phyloP scores from a whole-genome alignment of 805 yeast genomes.

The Kodamaea neixiangensis region DNA sequence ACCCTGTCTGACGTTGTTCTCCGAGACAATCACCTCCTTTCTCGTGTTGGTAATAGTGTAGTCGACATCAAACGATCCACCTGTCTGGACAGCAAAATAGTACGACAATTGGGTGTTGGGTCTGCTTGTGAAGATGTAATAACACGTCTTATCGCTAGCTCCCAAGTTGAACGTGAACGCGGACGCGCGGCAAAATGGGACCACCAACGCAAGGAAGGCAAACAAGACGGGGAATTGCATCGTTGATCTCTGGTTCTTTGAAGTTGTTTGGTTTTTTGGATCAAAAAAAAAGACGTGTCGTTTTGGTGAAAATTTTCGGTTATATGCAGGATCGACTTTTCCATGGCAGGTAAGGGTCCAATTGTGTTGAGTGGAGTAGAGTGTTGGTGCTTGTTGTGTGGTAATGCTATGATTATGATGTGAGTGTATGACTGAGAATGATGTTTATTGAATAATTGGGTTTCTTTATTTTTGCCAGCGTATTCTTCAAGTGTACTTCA shows the following conservation, averaged over 20 bases:
- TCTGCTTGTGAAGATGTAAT: conserved; percentile 64
- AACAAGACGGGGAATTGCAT: conserved; percentile 1
- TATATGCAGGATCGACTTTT: not conserved
- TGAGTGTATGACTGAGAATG: no score
- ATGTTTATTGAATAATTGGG: no score
- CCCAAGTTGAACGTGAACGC: conserved; percentile 74
- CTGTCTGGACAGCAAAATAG: conserved; percentile 82
- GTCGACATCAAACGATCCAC: conserved; percentile 79
- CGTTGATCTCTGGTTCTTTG: not conserved
- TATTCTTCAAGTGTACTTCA: no score
- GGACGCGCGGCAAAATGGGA: conserved; percentile 29
- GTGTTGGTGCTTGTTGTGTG: no score
- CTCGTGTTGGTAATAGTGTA: conserved; percentile 62
- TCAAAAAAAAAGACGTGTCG: conserved; percentile 1
- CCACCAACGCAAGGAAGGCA: conserved; percentile 4
- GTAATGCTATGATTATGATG: no score
- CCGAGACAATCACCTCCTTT: conserved; percentile 52
- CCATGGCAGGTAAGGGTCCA: not conserved
- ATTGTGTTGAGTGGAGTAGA: no score
- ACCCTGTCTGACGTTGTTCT: conserved; percentile 71
- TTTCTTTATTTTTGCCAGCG: no score
- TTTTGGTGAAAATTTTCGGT: conserved; percentile 1
- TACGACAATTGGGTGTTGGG: conserved; percentile 64
- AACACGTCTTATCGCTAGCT: conserved; percentile 76
- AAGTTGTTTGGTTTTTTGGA: not conserved